Base-by-base conservation (phyloP, 108 stramenopile genomes). In the Fragilaria crotonensis region DNA sequence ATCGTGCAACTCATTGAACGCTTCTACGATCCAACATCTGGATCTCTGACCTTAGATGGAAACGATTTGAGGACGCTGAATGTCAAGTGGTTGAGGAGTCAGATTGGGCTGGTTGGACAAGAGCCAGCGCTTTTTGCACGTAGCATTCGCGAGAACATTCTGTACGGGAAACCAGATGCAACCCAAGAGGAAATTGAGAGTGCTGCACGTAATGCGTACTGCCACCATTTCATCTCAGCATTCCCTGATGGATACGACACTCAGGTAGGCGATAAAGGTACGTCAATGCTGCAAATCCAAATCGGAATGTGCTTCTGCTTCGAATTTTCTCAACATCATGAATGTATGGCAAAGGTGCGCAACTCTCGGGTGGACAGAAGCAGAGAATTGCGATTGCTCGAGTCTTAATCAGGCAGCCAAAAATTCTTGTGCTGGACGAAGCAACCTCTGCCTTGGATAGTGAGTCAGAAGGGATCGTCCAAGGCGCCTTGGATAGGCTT, bases 391-490 rank as follows among this genome's bases (percentile, higher is more conserved):
- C n/a, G n/a, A n/a, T n/a, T n/a, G n/a, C n/a, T n/a, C n/a, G n/a
- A n/a, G n/a, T n/a, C n/a, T n/a, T n/a, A n/a, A n/a, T n/a, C n/a
- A n/a, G 33, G 7, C 72, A 86, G 44, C 93, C 94, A 0, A 61
- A 70, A 33, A 73, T 96, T 31, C 60, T 98, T 11, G 53, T 98
- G 0, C 76, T 98, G 1, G 95, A 96, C 68, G 94, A 96, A 70
- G 92, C 87, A 70, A n/a, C n/a, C n/a, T n/a, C n/a, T n/a, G n/a
- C n/a, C n/a, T n/a, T n/a, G n/a, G n/a, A n/a, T n/a, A n/a, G 73
- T 58, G 71, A 80, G 55, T 71, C 75, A 36, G 94, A 95, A 60
- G 57, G 56, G 25, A 64, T 70, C 25, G 93, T 95, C 11, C 94
- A 95, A 72, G 80, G 72, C 30, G 92, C 96, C 18, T 28, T 87